A percentile compares a stretch with the other conserved stretches of the same genome.
phyloP scores from a whole-genome alignment of 1,284 basidiomycete species.

The Sanghuangporus sanghuang region DNA sequence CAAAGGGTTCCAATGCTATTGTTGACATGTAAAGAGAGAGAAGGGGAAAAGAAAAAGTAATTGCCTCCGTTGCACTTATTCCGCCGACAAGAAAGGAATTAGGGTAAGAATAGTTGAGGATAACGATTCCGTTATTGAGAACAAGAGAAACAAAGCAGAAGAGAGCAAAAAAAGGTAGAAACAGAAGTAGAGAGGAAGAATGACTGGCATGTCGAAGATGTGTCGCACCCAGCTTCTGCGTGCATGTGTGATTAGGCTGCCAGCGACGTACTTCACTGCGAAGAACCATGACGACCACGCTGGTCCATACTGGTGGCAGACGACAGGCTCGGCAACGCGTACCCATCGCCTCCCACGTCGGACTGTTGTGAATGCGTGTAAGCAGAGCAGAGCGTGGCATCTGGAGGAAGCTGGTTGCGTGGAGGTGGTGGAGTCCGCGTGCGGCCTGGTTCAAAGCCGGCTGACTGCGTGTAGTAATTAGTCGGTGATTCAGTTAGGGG shows the following conservation, averaged over 20 bases:
- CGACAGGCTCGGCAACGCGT: slow-evolving; percentile 6
- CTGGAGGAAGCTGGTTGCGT: slow-evolving; percentile 14
- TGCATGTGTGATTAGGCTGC: slow-evolving; percentile 3
- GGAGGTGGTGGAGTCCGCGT: slow-evolving; percentile 8
- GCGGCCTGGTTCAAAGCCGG: background rate
- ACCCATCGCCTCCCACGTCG: slow-evolving; percentile 1
- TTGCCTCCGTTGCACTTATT: background rate
- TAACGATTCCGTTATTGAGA: background rate
- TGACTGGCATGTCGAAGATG: background rate
- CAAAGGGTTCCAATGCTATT: slow-evolving; percentile 8
- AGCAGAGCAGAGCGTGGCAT: slow-evolving; percentile 11
- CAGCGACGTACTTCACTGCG: slow-evolving; percentile 1
- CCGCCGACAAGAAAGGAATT: slow-evolving; percentile 9
- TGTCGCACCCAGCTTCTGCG: background rate
- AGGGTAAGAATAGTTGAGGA: slow-evolving; percentile 1
- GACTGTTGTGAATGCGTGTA: slow-evolving; percentile 12
- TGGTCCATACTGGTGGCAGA: slow-evolving; percentile 10
- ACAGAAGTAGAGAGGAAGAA: background rate
- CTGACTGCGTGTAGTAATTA: background rate
- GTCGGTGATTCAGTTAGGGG: slow-evolving; percentile 1
- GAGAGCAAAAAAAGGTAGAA: slow-evolving; percentile 4
- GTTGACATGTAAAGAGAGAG: background rate
- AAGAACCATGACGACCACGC: slow-evolving; percentile 5
- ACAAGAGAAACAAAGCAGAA: background rate
- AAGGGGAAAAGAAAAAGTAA: background rate